phyloP scores from a whole-genome alignment of 2,329 filamentous ascomycete species.

The Penicillium frequentans region DNA sequence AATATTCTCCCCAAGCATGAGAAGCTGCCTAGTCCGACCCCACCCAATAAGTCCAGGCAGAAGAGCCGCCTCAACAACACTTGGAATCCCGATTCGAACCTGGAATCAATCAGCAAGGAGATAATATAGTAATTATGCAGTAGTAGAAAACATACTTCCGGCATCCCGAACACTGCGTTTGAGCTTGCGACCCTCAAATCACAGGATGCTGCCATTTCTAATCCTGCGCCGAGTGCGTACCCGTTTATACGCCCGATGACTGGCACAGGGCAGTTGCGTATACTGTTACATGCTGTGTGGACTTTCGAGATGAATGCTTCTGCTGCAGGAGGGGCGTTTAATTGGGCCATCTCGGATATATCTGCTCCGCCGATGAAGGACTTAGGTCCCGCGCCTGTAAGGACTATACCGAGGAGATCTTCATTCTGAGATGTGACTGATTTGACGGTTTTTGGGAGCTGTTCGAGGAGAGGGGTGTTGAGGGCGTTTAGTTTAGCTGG shows the following conservation, averaged over 20 bases:
- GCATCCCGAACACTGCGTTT: constrained; percentile 39
- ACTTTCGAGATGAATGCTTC: constrained; percentile 36
- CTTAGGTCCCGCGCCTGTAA: constrained; percentile 74
- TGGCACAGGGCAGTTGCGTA: constrained; percentile 38
- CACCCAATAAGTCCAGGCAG: constrained; percentile 40
- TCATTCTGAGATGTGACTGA: constrained; percentile 8
- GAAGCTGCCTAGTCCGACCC: constrained; percentile 35
- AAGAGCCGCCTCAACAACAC: constrained; percentile 41
- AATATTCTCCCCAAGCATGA: constrained; percentile 39
- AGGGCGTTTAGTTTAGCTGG: constrained; percentile 29
- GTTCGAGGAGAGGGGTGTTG: constrained; percentile 21
- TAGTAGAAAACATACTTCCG: constrained; percentile 29
- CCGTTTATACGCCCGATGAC: constrained; percentile 42
- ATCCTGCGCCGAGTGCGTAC: constrained; percentile 38
- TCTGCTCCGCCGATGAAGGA: constrained; percentile 88
- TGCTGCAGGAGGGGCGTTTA: constrained; percentile 28
- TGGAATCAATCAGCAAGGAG: neutral
- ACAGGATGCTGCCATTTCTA: constrained; percentile 37
- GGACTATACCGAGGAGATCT: constrained; percentile 29
- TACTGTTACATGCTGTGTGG: constrained; percentile 31
- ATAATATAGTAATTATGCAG: neutral
- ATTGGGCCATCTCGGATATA: constrained; percentile 66
- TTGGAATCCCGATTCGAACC: constrained; percentile 37
- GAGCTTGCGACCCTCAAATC: constrained; percentile 38
- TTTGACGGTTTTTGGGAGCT: constrained; percentile 16